Conservation (phyloP, 176 grass and related monocot species). For the Aegilops longissima region DNA sequence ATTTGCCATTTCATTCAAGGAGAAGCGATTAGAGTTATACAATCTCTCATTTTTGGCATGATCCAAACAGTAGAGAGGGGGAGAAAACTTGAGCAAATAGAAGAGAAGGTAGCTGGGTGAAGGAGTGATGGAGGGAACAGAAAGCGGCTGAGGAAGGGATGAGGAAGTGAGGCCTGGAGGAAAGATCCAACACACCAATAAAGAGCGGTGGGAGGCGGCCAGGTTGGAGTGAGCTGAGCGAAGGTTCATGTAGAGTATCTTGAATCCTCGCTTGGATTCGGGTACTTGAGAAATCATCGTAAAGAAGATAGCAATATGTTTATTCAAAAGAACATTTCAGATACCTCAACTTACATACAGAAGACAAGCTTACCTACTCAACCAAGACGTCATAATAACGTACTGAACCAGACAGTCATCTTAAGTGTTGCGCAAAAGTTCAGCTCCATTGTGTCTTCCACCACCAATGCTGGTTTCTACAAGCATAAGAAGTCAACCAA, state of each 20-base stretch:
- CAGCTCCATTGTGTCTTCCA: background rate
- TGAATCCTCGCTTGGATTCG: background rate
- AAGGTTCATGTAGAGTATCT: background rate
- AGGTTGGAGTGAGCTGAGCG: background rate
- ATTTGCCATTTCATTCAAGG: too few relatives aligned
- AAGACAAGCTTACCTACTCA: background rate
- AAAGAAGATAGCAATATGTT: background rate
- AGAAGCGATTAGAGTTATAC: too few relatives aligned
- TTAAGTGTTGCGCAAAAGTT: background rate
- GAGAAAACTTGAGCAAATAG: background rate
- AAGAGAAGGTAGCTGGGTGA: background rate
- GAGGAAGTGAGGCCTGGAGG: background rate
- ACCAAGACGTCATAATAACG: background rate
- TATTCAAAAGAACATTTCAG: background rate
- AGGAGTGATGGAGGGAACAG: background rate
- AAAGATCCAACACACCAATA: background rate
- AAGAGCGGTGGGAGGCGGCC: background rate
- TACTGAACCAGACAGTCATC: background rate
- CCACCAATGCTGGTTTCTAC: background rate
- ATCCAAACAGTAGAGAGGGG: background rate
- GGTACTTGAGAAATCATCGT: background rate
- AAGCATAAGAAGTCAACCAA: background rate
- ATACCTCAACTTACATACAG: background rate
- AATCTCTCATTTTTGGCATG: too few relatives aligned
- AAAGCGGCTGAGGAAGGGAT: background rate